These are phyloP conservation scores for Leucosporidium creatinivorum DNA, from an alignment of 768 basidiomycete species.

Conservation along the genomic window DNA sequence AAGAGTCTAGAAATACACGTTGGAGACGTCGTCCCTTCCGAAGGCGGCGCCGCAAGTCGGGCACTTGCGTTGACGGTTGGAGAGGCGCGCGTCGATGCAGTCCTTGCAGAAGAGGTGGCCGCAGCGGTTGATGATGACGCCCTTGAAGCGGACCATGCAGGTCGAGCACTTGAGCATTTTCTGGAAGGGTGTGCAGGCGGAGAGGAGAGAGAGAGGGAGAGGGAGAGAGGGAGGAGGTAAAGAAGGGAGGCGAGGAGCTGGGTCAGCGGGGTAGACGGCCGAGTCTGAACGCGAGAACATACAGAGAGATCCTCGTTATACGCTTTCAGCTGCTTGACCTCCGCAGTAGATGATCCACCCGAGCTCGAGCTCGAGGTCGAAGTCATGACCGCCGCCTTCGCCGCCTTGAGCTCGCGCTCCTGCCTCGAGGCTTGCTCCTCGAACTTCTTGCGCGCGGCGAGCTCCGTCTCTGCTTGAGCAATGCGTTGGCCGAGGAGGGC, in stretches of 20 bases:
- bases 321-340: constrained; percentile 30
- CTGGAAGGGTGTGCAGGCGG: constrained; percentile 43
- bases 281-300: constrained; percentile 18
- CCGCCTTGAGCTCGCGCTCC: constrained; percentile 40
- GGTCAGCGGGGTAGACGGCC: not conserved
- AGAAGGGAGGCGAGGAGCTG: not conserved
- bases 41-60: constrained; percentile 78
- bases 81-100: constrained; percentile 74
- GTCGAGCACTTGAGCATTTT: constrained; percentile 80
- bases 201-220: not conserved
- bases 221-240: not conserved
- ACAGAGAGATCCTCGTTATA: constrained; percentile 37
- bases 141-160: constrained; percentile 50
- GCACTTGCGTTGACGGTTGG: constrained; percentile 87
- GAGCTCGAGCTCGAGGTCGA: constrained; percentile 34
- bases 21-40: constrained; percentile 72
- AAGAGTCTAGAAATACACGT: constrained; percentile 48
- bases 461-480: constrained; percentile 37
- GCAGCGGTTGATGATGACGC: constrained; percentile 24
- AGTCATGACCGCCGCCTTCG: constrained; percentile 32
- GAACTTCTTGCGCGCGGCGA: constrained; percentile 31
- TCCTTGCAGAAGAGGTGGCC: constrained; percentile 40
- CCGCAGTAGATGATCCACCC: constrained; percentile 34
- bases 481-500: constrained; percentile 37
- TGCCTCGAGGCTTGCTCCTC: constrained; percentile 41